phyloP scores from a whole-genome alignment of 345 rosid species.

The Populus nigra region DNA sequence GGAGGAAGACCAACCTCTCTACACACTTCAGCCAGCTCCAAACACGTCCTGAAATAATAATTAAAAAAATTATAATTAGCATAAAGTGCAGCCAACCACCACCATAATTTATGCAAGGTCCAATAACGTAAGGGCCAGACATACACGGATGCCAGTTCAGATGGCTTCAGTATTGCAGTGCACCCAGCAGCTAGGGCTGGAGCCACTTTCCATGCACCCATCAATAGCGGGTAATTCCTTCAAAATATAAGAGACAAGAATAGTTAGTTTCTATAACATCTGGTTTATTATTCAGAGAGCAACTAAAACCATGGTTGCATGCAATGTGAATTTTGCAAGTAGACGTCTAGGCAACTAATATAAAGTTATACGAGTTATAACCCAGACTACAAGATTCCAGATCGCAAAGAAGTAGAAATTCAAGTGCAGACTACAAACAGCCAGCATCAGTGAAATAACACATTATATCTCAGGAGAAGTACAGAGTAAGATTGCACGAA shows the following conservation, averaged over 20 bases:
- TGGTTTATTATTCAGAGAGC: not conserved
- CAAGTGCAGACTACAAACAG: not conserved
- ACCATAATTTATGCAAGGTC: conserved; percentile 12
- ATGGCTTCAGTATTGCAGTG: conserved; percentile 82
- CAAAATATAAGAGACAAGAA: conserved; percentile 26
- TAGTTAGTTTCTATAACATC: conserved; percentile 5
- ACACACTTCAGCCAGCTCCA: conserved; percentile 94
- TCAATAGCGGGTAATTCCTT: conserved; percentile 93
- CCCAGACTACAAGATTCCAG: not conserved
- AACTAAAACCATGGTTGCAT: not conserved
- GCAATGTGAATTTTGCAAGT: conserved; percentile 1
- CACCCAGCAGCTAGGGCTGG: conserved; percentile 99
- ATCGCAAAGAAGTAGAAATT: not conserved
- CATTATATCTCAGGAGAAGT: not conserved
- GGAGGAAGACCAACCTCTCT: conserved; percentile 90
- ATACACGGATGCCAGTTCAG: conserved; percentile 83
- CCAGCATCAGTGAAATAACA: not conserved
- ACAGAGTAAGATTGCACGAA: not conserved
- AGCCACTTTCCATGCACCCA: conserved; percentile 98
- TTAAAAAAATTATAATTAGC: conserved; percentile 10
- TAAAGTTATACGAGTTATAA: not conserved
- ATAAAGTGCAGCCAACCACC: conserved; percentile 2
- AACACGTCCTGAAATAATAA: conserved; percentile 67
- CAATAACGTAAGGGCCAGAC: conserved; percentile 23
- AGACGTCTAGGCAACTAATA: not conserved